Base-by-base conservation (phyloP, 2,329 filamentous ascomycete genomes). In the Fusarium agapanthi region DNA sequence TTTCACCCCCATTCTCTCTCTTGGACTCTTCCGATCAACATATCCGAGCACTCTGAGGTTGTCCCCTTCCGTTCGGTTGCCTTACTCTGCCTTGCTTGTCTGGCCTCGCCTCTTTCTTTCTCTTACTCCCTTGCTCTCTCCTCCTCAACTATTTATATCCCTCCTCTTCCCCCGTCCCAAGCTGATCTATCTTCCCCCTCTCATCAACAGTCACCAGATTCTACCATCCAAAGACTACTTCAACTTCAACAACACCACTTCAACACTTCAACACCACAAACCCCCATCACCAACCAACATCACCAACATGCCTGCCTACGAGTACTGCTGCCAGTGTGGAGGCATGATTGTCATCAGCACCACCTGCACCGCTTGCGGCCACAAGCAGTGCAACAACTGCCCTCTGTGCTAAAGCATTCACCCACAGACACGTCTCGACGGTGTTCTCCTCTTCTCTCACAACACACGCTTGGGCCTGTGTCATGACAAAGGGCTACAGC, bases 321-420 rank as follows among this genome's bases (percentile, higher is more conserved):
- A 85, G 75, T 86, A 86, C 81, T 88, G 87, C 84, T 88, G 86
- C 84, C 80, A 87, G 77, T 88, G 86, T 81, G 85, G 85, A 75
- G 81, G 83, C 80, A 86, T 88, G 81, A 87, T 88, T 74, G 86
- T 88, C 82, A 88, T 88, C 81, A 88, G 86, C 84, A 86, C 81
- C 78, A 84, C 82, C 58, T 88, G 86, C 83, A 82, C 80, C 68
- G 81, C 82, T 76, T 88, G 86, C 78, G 81, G 82, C 57, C 86
- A 88, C 81, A 79, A 82, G 73, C 84, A 87, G 76, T 88, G 86
- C 84, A 77, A 73, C 67, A 79, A 84, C 65, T 88, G 86, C 80
- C 77, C 82, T 55, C 71, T 76, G 65, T 81, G 76, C 61, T 82
- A 80, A 79, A 75, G 56, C 10, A 22, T n/a, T 43, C 47, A 56